Conservation (phyloP, 345 rosid genomes). For the Psidium guajava region DNA sequence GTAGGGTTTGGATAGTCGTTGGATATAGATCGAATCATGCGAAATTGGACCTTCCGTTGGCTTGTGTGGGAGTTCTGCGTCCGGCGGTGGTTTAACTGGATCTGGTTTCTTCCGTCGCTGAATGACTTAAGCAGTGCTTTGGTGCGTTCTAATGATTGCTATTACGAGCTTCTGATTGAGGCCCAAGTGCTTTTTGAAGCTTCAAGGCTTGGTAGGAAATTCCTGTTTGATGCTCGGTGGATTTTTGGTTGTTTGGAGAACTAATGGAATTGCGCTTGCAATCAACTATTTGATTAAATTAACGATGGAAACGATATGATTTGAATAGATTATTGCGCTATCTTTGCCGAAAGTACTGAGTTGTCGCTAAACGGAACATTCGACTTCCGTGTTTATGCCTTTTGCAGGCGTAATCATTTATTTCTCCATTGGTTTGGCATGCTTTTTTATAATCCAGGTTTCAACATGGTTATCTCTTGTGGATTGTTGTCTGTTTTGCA, state of each 20-base stretch:
- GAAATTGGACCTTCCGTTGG: neutral
- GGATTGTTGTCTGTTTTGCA: slow-evolving; percentile 25
- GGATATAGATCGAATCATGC: neutral
- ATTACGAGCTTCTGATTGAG: neutral
- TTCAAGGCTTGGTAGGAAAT: neutral
- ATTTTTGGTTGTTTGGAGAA: neutral
- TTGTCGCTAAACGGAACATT: neutral
- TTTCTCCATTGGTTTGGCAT: neutral
- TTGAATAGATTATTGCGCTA: neutral
- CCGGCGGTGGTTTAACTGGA: neutral
- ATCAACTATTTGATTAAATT: neutral
- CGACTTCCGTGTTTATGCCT: neutral
- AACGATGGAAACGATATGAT: neutral
- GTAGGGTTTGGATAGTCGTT: neutral
- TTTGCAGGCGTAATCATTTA: neutral
- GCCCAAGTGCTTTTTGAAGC: neutral
- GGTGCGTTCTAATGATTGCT: neutral
- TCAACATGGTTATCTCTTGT: neutral
- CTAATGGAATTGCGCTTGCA: neutral
- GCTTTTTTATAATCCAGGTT: neutral
- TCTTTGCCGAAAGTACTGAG: neutral
- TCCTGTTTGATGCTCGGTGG: neutral
- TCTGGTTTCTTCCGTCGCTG: neutral
- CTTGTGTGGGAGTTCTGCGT: neutral
- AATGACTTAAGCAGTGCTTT: neutral